phyloP scores from a whole-genome alignment of 2,329 filamentous ascomycete species.

The Dactylellina parvicollis region DNA sequence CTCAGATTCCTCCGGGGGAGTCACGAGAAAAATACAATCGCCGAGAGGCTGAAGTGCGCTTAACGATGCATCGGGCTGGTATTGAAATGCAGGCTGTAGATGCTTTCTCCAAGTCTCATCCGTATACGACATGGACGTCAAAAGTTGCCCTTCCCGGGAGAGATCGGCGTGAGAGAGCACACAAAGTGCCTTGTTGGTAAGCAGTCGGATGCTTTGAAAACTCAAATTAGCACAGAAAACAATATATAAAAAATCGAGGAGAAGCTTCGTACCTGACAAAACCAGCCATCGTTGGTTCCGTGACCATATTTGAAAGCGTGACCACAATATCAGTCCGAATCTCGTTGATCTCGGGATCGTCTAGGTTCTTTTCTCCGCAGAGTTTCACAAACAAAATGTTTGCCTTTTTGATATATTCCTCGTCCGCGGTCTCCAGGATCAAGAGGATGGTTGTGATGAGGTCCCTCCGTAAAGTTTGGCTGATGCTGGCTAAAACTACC shows the following conservation, averaged over 20 bases:
- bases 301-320: constrained; percentile 21
- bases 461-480: constrained; percentile 27
- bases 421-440: constrained; percentile 38
- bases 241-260: neutral
- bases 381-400: constrained; percentile 49
- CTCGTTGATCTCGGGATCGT: constrained; percentile 43
- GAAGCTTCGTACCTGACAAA: constrained; percentile 35
- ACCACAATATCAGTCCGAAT: constrained; percentile 41
- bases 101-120: constrained; percentile 55
- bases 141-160: constrained; percentile 36
- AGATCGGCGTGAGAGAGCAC: constrained; percentile 38
- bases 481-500: constrained; percentile 39
- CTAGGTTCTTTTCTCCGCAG: constrained; percentile 44
- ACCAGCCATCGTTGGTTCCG: constrained; percentile 3
- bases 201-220: constrained; percentile 37
- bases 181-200: constrained; percentile 38
- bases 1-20: constrained; percentile 50
- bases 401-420: constrained; percentile 42
- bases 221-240: neutral
- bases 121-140: constrained; percentile 50
- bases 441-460: constrained; percentile 32
- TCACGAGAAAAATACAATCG: constrained; percentile 74
- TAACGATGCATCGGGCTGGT: constrained; percentile 68
- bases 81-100: constrained; percentile 48
- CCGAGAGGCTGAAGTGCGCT: constrained; percentile 78